phyloP scores from a whole-genome alignment of 805 yeast species.

The Wickerhamomyces tratensis region DNA sequence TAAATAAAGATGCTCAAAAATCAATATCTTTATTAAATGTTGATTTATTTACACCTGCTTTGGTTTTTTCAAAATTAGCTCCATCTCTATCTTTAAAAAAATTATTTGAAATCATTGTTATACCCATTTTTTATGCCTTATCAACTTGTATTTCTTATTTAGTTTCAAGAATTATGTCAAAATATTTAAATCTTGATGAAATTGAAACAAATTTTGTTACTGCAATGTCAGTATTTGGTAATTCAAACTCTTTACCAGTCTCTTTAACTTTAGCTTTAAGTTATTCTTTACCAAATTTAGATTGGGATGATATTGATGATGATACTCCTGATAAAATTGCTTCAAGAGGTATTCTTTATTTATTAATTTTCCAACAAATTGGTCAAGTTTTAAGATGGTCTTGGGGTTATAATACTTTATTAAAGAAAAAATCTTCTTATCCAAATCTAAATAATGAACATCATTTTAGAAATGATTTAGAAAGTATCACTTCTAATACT shows the following conservation, averaged over 20 bases:
- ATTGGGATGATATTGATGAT: constrained; percentile 64
- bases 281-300: constrained; percentile 62
- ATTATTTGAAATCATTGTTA: constrained; percentile 68
- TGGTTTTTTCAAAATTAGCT: constrained; percentile 78
- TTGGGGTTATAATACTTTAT: constrained; percentile 72
- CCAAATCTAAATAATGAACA: background rate
- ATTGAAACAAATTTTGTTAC: constrained; percentile 86
- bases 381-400: constrained; percentile 82
- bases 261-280: constrained; percentile 76
- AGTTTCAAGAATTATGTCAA: constrained; percentile 50
- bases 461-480: background rate
- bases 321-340: constrained; percentile 66
- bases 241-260: constrained; percentile 90
- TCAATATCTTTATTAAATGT: constrained; percentile 72
- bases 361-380: constrained; percentile 70
- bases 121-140: constrained; percentile 77
- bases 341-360: constrained; percentile 65
- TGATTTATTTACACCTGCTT: constrained; percentile 89
- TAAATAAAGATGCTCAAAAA: constrained; percentile 69
- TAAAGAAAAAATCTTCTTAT: constrained; percentile 33
- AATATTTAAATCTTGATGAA: constrained; percentile 46
- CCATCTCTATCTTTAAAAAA: constrained; percentile 62
- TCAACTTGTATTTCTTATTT: constrained; percentile 68
- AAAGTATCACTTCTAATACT: background rate
- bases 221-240: constrained; percentile 96